Conservation (phyloP, 805 yeast genomes). For the Metschnikowia drakensbergensis region DNA sequence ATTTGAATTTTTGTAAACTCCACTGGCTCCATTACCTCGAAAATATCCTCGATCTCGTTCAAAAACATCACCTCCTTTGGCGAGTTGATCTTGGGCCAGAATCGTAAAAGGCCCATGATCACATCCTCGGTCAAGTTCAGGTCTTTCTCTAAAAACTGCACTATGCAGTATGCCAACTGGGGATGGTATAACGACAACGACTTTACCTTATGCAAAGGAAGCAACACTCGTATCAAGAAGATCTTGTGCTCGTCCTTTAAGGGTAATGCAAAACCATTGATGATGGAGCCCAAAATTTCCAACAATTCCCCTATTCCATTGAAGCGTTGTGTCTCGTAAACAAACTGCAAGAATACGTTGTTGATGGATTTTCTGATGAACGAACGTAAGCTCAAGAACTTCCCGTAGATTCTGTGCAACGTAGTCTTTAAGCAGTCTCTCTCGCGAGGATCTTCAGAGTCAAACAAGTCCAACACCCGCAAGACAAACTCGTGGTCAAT, state of each 20-base stretch:
- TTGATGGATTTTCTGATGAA: slow-evolving; percentile 88
- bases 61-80: slow-evolving; percentile 95
- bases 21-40: slow-evolving; percentile 90
- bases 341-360: slow-evolving; percentile 88
- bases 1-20: slow-evolving; percentile 90
- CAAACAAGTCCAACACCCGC: slow-evolving; percentile 81
- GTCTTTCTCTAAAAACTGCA: slow-evolving; percentile 94
- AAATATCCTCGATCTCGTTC: slow-evolving; percentile 93
- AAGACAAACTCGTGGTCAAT: slow-evolving; percentile 89
- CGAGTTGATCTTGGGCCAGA: slow-evolving; percentile 94
- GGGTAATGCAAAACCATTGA: slow-evolving; percentile 96
- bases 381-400: slow-evolving; percentile 82
- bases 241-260: slow-evolving; percentile 95
- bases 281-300: slow-evolving; percentile 93
- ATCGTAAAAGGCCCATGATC: slow-evolving; percentile 86
- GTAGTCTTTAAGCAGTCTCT: slow-evolving; percentile 94
- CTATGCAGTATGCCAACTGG: slow-evolving; percentile 93
- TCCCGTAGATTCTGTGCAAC: slow-evolving; percentile 92
- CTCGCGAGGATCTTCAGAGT: slow-evolving; percentile 94
- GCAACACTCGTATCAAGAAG: slow-evolving; percentile 76
- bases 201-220: slow-evolving; percentile 91
- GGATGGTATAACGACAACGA: slow-evolving; percentile 90
- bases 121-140: slow-evolving; percentile 91
- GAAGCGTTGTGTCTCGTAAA: slow-evolving; percentile 92
- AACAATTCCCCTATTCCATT: slow-evolving; percentile 93